These are phyloP conservation scores for Pseudogymnoascus sp. DNA, from an alignment of 2,329 filamentous ascomycete species.

Conservation along the genomic window DNA sequence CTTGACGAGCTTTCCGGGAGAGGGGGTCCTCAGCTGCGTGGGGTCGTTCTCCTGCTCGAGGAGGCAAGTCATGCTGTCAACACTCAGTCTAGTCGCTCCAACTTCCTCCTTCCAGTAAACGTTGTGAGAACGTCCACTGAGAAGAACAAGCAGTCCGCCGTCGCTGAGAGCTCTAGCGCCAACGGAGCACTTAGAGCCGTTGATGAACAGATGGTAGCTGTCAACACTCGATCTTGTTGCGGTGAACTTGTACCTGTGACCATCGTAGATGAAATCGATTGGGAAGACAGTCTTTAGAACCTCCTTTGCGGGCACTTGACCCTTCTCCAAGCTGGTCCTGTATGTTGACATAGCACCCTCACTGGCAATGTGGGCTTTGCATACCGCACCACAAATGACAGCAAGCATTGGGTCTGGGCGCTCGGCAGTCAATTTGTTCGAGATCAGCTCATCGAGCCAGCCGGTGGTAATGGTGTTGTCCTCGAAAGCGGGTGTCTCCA, in stretches of 20 bases:
- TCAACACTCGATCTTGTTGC: conserved; percentile 85
- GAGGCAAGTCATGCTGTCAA: conserved; percentile 96
- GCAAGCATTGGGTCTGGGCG: conserved; percentile 88
- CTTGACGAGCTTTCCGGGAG: conserved; percentile 95
- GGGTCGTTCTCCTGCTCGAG: conserved; percentile 99
- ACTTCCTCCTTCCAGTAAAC: conserved; percentile 99
- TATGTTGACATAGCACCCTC: conserved; percentile 85
- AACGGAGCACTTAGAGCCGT: conserved; percentile 91
- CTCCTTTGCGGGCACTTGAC: conserved; percentile 93
- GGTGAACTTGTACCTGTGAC: conserved; percentile 94
- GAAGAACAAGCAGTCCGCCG: conserved; percentile 82
- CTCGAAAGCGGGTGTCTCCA: conserved; percentile 97
- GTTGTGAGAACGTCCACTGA: conserved; percentile 91
- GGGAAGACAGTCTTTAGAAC: conserved; percentile 96
- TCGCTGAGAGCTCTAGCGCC: conserved; percentile 89
- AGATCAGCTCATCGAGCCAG: conserved; percentile 97
- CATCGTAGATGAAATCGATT: conserved; percentile 98
- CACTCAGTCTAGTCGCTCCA: conserved; percentile 86
- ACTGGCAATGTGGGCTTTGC: conserved; percentile 90
- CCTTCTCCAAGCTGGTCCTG: conserved; percentile 82
- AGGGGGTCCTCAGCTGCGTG: conserved; percentile 89
- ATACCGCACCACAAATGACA: conserved; percentile 90
- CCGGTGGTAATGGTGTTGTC: conserved; percentile 98
- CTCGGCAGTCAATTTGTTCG: conserved; percentile 94
- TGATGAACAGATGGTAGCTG: conserved; percentile 97